Percentiles rank a stretch among this genome's conserved stretches.
phyloP scores from a whole-genome alignment of 208 protist genomes.

The Angomonas ambiguus region DNA sequence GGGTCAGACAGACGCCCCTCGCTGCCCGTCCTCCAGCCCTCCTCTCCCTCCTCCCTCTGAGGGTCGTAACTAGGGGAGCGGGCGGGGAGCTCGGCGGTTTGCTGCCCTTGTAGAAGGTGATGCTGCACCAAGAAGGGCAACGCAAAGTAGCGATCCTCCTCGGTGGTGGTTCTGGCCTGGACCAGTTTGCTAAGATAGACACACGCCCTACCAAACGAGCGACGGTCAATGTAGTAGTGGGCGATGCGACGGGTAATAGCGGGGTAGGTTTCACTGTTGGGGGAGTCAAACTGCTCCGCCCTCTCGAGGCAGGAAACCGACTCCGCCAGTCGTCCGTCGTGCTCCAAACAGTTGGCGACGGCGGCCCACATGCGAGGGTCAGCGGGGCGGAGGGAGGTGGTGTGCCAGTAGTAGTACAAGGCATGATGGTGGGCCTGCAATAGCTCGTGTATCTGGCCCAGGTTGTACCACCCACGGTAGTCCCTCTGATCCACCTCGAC shows the following conservation, averaged over 20 bases:
- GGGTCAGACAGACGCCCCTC: not conserved
- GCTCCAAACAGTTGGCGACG: slow-evolving; percentile 74
- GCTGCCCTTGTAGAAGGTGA: slow-evolving; percentile 47
- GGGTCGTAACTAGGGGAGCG: slow-evolving; percentile 47
- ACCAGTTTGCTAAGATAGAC: slow-evolving; percentile 69
- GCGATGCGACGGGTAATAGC: slow-evolving; percentile 61
- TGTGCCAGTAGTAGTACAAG: slow-evolving; percentile 96
- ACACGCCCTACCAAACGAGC: slow-evolving; percentile 42
- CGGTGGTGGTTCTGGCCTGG: slow-evolving; percentile 25
- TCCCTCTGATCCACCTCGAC: slow-evolving; percentile 91
- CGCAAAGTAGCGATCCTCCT: slow-evolving; percentile 55
- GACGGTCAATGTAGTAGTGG: slow-evolving; percentile 49
- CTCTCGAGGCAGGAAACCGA: slow-evolving; percentile 72
- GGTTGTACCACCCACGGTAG: slow-evolving; percentile 96
- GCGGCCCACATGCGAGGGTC: slow-evolving; percentile 94
- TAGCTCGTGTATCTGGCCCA: slow-evolving; percentile 97
- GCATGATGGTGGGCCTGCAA: slow-evolving; percentile 94
- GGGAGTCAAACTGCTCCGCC: slow-evolving; percentile 57
- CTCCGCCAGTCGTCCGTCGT: slow-evolving; percentile 63
- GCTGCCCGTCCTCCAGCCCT: not conserved
- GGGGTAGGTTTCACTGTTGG: slow-evolving; percentile 41
- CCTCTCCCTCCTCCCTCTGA: not conserved
- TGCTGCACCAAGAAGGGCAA: slow-evolving; percentile 63
- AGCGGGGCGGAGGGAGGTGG: slow-evolving; percentile 87
- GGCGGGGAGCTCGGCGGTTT: slow-evolving; percentile 37